Conservation (phyloP, 2,329 filamentous ascomycete species). For the Colletotrichum caudatum region DNA sequence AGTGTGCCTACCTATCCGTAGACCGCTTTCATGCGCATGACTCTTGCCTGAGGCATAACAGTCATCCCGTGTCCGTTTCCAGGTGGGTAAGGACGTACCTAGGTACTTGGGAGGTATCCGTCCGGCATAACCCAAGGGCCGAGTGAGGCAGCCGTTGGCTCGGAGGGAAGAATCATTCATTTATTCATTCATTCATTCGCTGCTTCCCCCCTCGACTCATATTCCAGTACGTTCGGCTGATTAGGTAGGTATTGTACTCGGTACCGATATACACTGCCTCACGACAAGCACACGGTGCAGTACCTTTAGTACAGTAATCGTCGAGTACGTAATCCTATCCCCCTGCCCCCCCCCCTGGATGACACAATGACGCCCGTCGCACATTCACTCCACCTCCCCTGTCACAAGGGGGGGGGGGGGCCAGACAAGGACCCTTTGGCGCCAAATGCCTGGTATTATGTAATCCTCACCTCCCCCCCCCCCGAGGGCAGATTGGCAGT, state of each 20-base stretch:
- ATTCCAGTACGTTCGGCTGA: constrained; percentile 16
- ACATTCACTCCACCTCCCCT: constrained; percentile 17
- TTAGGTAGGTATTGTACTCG: no score
- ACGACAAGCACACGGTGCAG: no score
- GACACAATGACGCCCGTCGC: not conserved
- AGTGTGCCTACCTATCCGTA: no score
- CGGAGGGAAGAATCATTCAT: no score
- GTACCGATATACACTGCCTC: no score
- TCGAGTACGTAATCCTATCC: constrained; percentile 8
- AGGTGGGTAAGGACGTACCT: no score
- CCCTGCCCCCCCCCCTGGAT: not conserved
- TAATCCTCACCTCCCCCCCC: not conserved
- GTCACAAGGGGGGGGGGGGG: constrained; percentile 23
- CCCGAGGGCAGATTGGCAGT: not conserved
- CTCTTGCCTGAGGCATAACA: constrained; percentile 11
- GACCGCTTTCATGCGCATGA: constrained; percentile 13
- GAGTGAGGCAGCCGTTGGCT: constrained; percentile 12
- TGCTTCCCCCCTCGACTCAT: not conserved
- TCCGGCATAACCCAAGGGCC: not conserved
- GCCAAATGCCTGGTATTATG: not conserved
- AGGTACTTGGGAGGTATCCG: no score
- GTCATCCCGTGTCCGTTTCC: not conserved
- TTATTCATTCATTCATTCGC: no score
- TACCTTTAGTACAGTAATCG: no score
- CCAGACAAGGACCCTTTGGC: constrained; percentile 18